A percentile compares a stretch with the other conserved stretches of the same genome.
phyloP scores from a whole-genome alignment of 225 moss, liverwort and hornwort species.

The Polytrichum formosum region DNA sequence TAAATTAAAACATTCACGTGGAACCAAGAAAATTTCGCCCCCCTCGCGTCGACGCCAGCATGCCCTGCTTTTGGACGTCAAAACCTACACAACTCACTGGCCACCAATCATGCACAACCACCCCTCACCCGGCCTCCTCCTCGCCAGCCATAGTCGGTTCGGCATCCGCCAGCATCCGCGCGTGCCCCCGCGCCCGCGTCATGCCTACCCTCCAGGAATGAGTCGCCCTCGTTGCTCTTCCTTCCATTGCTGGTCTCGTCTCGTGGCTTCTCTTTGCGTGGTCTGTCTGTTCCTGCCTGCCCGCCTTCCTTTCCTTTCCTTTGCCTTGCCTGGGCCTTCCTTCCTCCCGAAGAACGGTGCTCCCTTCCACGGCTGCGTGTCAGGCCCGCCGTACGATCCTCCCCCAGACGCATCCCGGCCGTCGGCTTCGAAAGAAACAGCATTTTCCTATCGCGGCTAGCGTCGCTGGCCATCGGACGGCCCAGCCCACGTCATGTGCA shows the following conservation, averaged over 20 bases:
- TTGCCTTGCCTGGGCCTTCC: neutral
- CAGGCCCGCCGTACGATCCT: slow-evolving; percentile 8
- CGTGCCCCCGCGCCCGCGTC: neutral
- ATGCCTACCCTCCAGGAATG: neutral
- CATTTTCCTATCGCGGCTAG: neutral
- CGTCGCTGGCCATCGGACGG: slow-evolving; percentile 26
- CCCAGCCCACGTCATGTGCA: slow-evolving; percentile 16
- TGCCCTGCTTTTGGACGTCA: neutral
- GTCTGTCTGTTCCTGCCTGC: neutral
- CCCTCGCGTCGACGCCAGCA: neutral
- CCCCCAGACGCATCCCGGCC: slow-evolving; percentile 12
- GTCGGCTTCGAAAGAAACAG: slow-evolving; percentile 5
- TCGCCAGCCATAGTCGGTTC: neutral
- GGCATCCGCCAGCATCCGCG: neutral
- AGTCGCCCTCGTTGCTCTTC: neutral
- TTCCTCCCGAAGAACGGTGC: slow-evolving; percentile 16
- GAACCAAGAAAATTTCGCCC: neutral
- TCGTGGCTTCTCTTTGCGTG: neutral
- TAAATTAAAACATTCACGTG: neutral
- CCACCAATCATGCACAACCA: too few relatives aligned
- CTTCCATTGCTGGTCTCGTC: neutral
- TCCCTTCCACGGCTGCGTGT: neutral
- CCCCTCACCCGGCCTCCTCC: neutral
- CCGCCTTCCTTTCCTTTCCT: neutral
- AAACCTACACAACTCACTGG: slow-evolving; percentile 3